Base-by-base conservation (phyloP, 2,329 filamentous ascomycete genomes). In the Phyllosticta citriasiana region DNA sequence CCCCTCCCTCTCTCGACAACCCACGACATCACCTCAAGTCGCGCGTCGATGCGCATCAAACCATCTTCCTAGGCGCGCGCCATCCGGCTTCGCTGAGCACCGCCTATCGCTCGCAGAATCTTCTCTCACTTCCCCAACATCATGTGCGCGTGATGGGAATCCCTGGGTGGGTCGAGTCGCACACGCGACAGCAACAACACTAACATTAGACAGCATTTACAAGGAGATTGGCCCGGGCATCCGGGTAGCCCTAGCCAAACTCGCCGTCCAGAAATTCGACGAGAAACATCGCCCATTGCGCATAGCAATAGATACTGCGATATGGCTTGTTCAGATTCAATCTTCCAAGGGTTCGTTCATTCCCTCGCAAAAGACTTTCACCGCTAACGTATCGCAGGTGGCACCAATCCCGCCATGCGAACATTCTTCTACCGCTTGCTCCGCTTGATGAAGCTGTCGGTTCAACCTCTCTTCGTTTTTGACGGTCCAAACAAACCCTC, bases 281-380 rank as follows among this genome's bases (percentile, higher is more conserved):
- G 75, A 81, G 59, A 85, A 84, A 10, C 82, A 83, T 25, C 82
- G 87, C 1, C 92, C 92, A 0, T 79, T 97, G 51, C 87, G 92
- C 51, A 80, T 99, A 55, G 94, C 94, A 50, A 88, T 99, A 65
- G 94, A 99, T 71, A 88, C 96, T 67, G 91, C 91, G 2, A 97
- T 99, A 70, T 99, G 94, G 94, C 88, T 96, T 53, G 97, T 96
- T 70, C 94, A 99, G 70, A 87, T 87, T 12, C 91, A 96, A 70
- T 87, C 90, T 14, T 89, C 89, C 19, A 85, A 86, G 77, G 91
- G 84, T 83, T 69, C 33, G 67, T 62, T 26, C 14, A 27, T 30
- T 14, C 22, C 4, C 35, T 22, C 14, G 14, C 19, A 52, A 22
- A 26, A 50, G 16, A 51, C 22, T 35, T 50, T 26, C 53, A 7